Conservation (phyloP, 2,329 filamentous ascomycete genomes). For the Penicillium brevicompactum region DNA sequence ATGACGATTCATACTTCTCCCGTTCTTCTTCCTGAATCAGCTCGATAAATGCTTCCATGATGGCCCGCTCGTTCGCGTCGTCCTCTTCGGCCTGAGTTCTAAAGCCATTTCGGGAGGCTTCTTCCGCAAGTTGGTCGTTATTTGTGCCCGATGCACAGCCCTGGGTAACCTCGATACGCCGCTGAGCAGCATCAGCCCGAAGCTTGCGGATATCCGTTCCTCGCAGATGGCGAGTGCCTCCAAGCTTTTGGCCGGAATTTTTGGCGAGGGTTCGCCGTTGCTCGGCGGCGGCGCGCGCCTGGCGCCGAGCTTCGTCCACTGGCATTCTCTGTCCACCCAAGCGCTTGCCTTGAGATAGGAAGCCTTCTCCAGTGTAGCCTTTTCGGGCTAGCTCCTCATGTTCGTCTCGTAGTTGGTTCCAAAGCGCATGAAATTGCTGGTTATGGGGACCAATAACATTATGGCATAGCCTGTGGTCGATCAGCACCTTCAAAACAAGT, state of each 20-base stretch:
- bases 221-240: conserved; percentile 60
- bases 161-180: conserved; percentile 65
- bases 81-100: conserved; percentile 84
- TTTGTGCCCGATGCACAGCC: conserved; percentile 76
- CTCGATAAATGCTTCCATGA: conserved; percentile 82
- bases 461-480: conserved; percentile 65
- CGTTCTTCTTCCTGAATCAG: conserved; percentile 78
- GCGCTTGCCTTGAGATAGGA: conserved; percentile 72
- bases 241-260: conserved; percentile 72
- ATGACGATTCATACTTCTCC: conserved; percentile 60
- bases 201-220: conserved; percentile 71
- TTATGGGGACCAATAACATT: conserved; percentile 84
- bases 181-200: conserved; percentile 71
- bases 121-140: conserved; percentile 65
- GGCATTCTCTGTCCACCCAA: conserved; percentile 71
- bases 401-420: conserved; percentile 87
- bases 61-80: conserved; percentile 83
- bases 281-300: conserved; percentile 74
- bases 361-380: conserved; percentile 89
- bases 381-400: conserved; percentile 74
- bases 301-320: conserved; percentile 70
- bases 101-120: conserved; percentile 73
- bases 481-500: conserved; percentile 10
- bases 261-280: conserved; percentile 61
- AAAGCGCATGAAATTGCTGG: conserved; percentile 77